phyloP scores from a whole-genome alignment of 352 stramenopile genomes.

The Pythium aquatile region DNA sequence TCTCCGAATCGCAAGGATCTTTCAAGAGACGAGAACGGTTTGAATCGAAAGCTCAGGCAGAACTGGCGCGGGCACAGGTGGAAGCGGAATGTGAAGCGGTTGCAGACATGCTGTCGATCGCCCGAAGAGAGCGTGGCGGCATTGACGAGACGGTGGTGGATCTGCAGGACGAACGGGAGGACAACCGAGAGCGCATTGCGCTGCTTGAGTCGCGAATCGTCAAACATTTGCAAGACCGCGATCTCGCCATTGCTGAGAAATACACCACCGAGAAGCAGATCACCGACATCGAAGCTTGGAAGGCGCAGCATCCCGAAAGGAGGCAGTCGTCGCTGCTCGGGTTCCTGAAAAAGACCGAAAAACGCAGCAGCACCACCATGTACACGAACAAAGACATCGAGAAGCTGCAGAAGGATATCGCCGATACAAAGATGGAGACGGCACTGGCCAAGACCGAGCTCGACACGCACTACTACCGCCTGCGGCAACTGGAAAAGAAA shows the following conservation, averaged over 20 bases:
- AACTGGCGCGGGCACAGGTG: conserved; percentile 37
- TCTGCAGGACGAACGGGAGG: conserved; percentile 42
- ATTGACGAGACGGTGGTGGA: conserved; percentile 43
- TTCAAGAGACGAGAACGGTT: conserved; percentile 3
- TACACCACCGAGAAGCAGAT: conserved; percentile 74
- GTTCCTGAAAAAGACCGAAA: conserved; percentile 17
- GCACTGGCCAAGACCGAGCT: conserved; percentile 57
- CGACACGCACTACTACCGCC: conserved; percentile 56
- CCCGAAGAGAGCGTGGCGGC: conserved; percentile 38
- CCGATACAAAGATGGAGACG: conserved; percentile 59
- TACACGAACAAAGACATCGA: conserved; percentile 58
- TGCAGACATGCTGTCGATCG: conserved; percentile 49
- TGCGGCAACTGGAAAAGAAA: conserved; percentile 61
- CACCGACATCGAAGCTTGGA: conserved; percentile 55
- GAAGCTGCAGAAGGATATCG: conserved; percentile 59
- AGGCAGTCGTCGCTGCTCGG: conserved; percentile 26
- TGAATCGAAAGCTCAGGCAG: conserved; percentile 8
- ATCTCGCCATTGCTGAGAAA: conserved; percentile 65
- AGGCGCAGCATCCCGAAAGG: conserved; percentile 30
- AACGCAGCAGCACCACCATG: conserved; percentile 1
- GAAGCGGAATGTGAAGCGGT: conserved; percentile 49
- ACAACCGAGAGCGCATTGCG: conserved; percentile 47
- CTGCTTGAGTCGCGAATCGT: conserved; percentile 70
- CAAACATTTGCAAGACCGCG: conserved; percentile 71
- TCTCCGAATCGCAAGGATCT: background rate